phyloP scores from a whole-genome alignment of 352 stramenopile genomes.

The Elongisporangium senticosum region DNA sequence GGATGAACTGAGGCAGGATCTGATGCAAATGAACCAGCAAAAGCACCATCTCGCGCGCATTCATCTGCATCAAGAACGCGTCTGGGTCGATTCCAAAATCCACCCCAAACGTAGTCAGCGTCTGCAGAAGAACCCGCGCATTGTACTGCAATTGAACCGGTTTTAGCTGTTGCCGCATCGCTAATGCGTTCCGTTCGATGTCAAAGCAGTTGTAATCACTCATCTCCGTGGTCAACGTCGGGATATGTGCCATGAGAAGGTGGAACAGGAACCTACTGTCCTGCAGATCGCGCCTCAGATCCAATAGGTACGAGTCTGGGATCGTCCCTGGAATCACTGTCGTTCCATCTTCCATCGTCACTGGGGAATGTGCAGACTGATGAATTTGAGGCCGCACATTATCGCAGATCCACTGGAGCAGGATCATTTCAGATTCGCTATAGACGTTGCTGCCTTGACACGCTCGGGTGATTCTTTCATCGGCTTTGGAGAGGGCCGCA shows the following conservation, averaged over 20 bases:
- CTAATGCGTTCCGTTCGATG: constrained; percentile 8
- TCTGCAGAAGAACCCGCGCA: constrained; percentile 44
- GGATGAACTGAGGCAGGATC: constrained; percentile 88
- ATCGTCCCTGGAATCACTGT: neutral
- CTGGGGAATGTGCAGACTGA: constrained; percentile 3
- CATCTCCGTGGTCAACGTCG: constrained; percentile 58
- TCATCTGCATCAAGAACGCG: constrained; percentile 52
- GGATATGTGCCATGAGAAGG: constrained; percentile 83
- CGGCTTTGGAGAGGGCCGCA: constrained; percentile 1
- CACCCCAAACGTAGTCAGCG: constrained; percentile 59
- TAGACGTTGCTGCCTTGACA: constrained; percentile 89
- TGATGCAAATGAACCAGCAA: constrained; percentile 89
- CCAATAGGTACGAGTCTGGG: constrained; percentile 32
- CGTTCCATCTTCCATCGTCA: constrained; percentile 12
- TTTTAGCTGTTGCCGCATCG: neutral
- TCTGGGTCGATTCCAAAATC: constrained; percentile 67
- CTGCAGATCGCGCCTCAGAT: constrained; percentile 53
- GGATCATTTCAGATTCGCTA: constrained; percentile 85
- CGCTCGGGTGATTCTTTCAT: constrained; percentile 10
- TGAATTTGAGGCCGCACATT: constrained; percentile 26
- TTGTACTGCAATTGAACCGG: constrained; percentile 42
- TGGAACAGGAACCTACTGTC: constrained; percentile 84
- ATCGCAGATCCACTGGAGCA: constrained; percentile 89
- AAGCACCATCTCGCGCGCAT: constrained; percentile 70
- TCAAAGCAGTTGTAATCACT: constrained; percentile 72